Evolutionary conservation across 2,329 filamentous ascomycete species (phyloP).

Genomic region (Ceratocystis papillata): DNA sequence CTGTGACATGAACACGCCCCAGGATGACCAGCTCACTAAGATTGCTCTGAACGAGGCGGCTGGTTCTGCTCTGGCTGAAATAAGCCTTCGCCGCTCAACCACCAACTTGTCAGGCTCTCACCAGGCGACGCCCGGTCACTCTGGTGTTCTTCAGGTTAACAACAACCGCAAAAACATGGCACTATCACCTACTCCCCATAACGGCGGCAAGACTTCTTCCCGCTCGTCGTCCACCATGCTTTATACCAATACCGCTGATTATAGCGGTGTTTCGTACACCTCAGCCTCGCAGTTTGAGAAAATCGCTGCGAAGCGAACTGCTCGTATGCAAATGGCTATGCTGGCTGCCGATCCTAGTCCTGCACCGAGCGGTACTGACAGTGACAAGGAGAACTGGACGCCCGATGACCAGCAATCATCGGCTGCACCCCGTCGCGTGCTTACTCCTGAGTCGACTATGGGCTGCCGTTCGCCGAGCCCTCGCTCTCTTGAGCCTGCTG

Average conservation of each 20-base stretch:
- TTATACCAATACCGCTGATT: conserved; percentile 5
- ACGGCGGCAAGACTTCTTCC: conserved; percentile 30
- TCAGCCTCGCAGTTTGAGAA: conserved; percentile 47
- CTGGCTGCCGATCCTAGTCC: conserved; percentile 18
- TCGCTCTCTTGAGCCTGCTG: conserved; percentile 23
- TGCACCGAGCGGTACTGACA: conserved; percentile 20
- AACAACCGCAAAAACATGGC: conserved; percentile 13
- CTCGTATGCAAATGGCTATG: conserved; percentile 14
- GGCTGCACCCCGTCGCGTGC: conserved; percentile 27
- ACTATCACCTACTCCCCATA: conserved; percentile 24
- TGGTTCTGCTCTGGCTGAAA: conserved; percentile 69
- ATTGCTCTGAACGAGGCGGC: conserved; percentile 70
- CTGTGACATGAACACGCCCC: conserved; percentile 68
- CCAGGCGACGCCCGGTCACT: background rate
- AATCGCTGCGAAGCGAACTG: background rate
- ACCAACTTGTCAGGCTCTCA: conserved; percentile 29
- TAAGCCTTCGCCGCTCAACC: conserved; percentile 68
- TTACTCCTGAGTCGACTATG: conserved; percentile 33
- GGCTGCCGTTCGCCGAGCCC: conserved; percentile 30
- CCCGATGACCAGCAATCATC: conserved; percentile 40
- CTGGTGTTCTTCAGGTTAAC: conserved; percentile 18
- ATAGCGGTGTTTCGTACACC: conserved; percentile 34
- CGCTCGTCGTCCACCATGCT: conserved; percentile 23
- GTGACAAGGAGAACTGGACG: conserved; percentile 89
- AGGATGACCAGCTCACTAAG: conserved; percentile 55